Base-by-base conservation (phyloP, 202 grass and related monocot species). In the Tripidium arundinaceum region DNA sequence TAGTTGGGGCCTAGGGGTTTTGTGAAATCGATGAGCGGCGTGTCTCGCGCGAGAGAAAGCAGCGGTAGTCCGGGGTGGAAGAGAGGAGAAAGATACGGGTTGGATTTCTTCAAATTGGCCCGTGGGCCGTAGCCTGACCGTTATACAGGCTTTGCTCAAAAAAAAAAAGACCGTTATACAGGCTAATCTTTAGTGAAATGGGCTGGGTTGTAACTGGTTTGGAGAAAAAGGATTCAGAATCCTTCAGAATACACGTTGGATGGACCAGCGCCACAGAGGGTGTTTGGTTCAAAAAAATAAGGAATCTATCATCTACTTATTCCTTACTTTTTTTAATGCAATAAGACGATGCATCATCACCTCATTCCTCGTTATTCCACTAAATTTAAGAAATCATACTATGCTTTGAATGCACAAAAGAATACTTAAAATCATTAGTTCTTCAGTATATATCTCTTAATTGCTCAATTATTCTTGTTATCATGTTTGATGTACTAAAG, bases 1-100 rank as follows among this genome's bases (percentile, higher is more conserved):
- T 36, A 31, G 34, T 70, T 77, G 39, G 39, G 78, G 50, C 66
- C 78, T 89, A 85, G 66, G 87, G 87, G 83, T 89, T 89, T 85
- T 89, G 66, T 22, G 66, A 55, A 69, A 55, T 54, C 34, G 46
- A 11, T 36, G 34, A 36, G 34, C 5, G 34, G 4, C 34, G 34
- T 36, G 34, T 36, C 34, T 36, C 34, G 34, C 34, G 5, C 34
- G 34, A 36, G 34, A 36, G 34, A 36, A 36, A 36, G 63, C 41
- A 50, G n/a, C 26, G 24, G 31, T 42, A 45, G 65, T 22, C 38
- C 22, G 34, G 24, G 22, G 45, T 7, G 25, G 43, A 68, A 79
- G 28, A 55, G 40, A 36, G 4, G 29, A 16, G 6, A 3, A 19
- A 25, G 24, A 60, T 15, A 29, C 70, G 34, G 38, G 37, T 31